Evolutionary conservation across 768 basidiomycete species (phyloP), one percentile per base, ranked within the genome.

Genomic region (Mycena polygramma): DNA sequence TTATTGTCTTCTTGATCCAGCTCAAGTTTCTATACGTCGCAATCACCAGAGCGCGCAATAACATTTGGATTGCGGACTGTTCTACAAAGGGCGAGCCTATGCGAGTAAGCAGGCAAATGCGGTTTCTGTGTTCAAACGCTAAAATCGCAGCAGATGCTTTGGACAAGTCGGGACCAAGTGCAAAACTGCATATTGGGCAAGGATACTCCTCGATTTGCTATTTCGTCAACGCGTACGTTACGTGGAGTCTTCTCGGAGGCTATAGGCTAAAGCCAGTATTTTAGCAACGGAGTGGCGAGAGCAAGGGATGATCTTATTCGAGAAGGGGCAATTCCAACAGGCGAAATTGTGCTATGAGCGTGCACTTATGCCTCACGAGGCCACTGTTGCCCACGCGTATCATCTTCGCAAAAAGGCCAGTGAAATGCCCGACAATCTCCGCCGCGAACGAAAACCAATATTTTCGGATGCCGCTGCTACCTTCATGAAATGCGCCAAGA

Each of bases 11-110:
- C 14, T 45, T 9, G 1, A 37, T 4, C 6, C 46, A 92, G 91
- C 81, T 93, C 35, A 93, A 93, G 72, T 85, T 82, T 52, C 79
- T 93, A 0, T 93, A 93, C 66, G 92, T 93, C 6, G 92, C 91
- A 0, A 85, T 92, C 17, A 93, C 92, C 0, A 79, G 92, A 54
- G 91, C 92, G 1, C 84, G 90, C 48, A 90, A 89, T 65, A 90
- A 91, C 59, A 74, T 93, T 7, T 92, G 92, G 91, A 89, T 94
- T 35, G 87, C 87, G 0, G 92, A 93, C 76, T 83, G 81, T 48
- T 92, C 91, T 0, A 78, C 82, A 1, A 88, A 85, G 66, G 82
- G 85, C 17, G 85, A 88, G 53, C 85, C 90, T 1, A 89, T 92
- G 87, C 81, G 84, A 73, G 91, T 91, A 60, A 60, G 84, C 58